Base-by-base conservation (phyloP, 148 eudicot genomes). In the Rhododendron ferrugineum region DNA sequence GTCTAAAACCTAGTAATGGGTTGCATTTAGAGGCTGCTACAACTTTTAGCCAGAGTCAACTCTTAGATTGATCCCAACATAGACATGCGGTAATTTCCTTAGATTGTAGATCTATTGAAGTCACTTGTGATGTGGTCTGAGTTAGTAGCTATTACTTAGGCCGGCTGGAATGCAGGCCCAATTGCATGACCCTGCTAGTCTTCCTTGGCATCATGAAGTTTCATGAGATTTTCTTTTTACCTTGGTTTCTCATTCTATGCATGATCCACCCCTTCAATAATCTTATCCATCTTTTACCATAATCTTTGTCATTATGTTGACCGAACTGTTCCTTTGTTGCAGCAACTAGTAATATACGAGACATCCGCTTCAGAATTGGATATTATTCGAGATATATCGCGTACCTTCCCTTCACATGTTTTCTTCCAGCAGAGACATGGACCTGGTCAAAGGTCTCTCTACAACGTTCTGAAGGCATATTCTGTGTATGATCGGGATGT, bases 341-440 rank as follows among this genome's bases (percentile, higher is more conserved):
- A 97, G 99, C 99, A 97, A 97, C 91, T 97, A 82, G 97, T 97
- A 34, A 92, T 97, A 90, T 97, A 95, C 49, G 99, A 97, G 89
- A 95, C 99, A 81, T 95, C 99, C 77, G 90, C 98, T 82, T 95
- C 98, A 44, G 99, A 95, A 83, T 88, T 95, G 87, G 99, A 97
- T 91, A 97, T 97, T 23, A 97, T 97, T 86, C 93, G 98, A 84
- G 99, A 97, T 87, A 97, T 97, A 91, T 95, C 98, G 76, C 98
- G 98, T 70, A 95, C 99, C 58, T 97, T 97, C 85, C 99, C 99
- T 34, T 97, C 99, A 44, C 99, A 95, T 86, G 91, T 97, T 86
- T 97, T 93, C 94, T 97, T 94, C 90, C 98, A 94, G 89, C 99
- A 95, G 89, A 95, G 99, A 86, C 98, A 97, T 88, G 99, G 99